Evolutionary conservation across 495 filamentous ascomycete species (phyloP), one percentile per base, ranked within the genome.

Genomic region (Aspergillus avenaceus): DNA sequence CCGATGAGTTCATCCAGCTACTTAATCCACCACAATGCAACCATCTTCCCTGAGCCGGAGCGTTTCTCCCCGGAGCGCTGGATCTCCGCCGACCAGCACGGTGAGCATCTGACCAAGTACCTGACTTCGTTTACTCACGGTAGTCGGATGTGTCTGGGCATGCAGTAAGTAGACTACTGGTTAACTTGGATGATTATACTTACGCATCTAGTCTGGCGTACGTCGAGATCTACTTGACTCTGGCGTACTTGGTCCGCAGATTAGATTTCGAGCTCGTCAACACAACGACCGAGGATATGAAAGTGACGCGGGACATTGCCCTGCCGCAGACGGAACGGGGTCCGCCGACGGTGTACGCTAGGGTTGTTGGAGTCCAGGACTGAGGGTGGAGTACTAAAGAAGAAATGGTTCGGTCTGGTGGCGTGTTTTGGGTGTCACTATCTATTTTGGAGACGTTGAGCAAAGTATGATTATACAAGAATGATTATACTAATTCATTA

Each of bases 1-100:
- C 52, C 77, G 0, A 64, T 82, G 26, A 72, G 72, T 43, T 76
- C 75, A 60, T 71, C 71, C 7, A 61, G 67, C 9, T 72, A 69
- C 53, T 69, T 75, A 47, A 63, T 77, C 8, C 77, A 80, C 52
- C 67, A 64, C 43, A 61, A 80, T 50, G 52, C 73, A 24, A 58
- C 53, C 3, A 45, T 80, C 9, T 82, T 79, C 50, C 74, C 76
- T 0, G 54, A 76, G 1, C 69, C 77, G 1, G 53, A 71, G 3
- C 58, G 50, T 11, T 81, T 77, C 53, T 48, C 64, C 12, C 80
- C 81, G 0, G 69, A 77, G 16, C 69, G 80, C 19, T 84, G 76
- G 75, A 56, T 79, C 19, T 50, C 56, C 7, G 59, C 63, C 4
- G 41, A 45, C 9, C 54, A 58, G 8, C 37, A 52, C 13, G 49